Base-by-base conservation (phyloP, 306 rosid genomes). In the Quercus engelmannii region DNA sequence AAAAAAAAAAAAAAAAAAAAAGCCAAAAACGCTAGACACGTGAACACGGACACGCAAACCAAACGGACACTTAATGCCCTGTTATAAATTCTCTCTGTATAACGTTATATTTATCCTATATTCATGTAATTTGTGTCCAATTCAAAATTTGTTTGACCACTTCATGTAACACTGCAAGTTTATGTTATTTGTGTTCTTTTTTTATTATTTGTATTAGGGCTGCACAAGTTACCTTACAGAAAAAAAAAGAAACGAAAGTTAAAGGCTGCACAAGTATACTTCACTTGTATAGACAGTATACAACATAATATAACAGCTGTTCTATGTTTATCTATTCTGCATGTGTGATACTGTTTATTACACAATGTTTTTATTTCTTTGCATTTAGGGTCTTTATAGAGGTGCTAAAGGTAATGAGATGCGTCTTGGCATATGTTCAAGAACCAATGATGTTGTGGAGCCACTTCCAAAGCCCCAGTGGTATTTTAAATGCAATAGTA, bases 401-500 rank as follows among this genome's bases (percentile, higher is more conserved):
- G 97, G 93, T 80, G 91, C 91, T 72, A 91, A 89, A 80, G 85
- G 83, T 80, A 95, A 95, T 82, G 99, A 92, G 80, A 95, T 95
- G 99, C 92, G 97, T 69, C 97, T 95, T 75, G 98, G 98, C 54
- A 76, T 89, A 18, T 92, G 98, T 88, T 93, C 96, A 81, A 91
- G 99, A 88, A 95, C 86, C 86, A 88, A 91, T 84, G 98, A 91
- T 85, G 98, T 95, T 82, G 85, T 95, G 71, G 98, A 95, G 85
- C 98, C 99, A 72, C 72, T 95, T 91, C 89, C 91, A 85, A 95
- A 91, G 85, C 99, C 94, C 52, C 97, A 91, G 10, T 95, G 99
- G 97, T 95, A 91, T 76, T 93, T 95, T 71, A 91, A 31, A 78
- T 91, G 97, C 85, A 82, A 74, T 68, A 84, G 79, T 71, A 73